Evolutionary conservation across 176 grass and related monocot genomes (phyloP), one percentile per base, ranked within the genome.

Genomic region (Poa pratensis): DNA sequence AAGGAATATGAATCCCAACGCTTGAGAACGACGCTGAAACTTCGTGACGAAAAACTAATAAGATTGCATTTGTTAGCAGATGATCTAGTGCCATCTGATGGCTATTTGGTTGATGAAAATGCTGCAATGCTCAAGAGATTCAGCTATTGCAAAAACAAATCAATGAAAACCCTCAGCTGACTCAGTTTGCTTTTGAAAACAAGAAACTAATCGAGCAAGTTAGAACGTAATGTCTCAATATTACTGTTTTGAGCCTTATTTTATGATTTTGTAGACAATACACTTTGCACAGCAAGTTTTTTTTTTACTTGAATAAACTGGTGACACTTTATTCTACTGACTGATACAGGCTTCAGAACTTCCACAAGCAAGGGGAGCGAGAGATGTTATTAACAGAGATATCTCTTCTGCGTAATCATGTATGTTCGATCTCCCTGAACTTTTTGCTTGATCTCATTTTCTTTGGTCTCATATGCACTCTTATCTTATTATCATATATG

Each of bases 141-240:
- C 62, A 93, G 27, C 59, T 96, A 24, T 69, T 96, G 85, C 81
- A 86, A 64, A 82, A 91, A 69, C 86, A 88, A 79, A 75, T 90
- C 63, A 88, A 91, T 50, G 92, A 78, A 51, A 93, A 93, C 73
- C 87, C 94, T 85, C 85, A 91, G 82, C 65, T 93, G 75, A 86
- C 80, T 80, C 86, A 96, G 69, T 96, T 96, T 80, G 94, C 91
- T 83, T 89, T 96, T 70, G 91, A 96, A 92, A 96, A 96, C 79
- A 91, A 87, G 89, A 88, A 84, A 88, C 35, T 96, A 49, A 88
- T 96, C 60, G 85, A 96, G 74, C 89, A 96, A 82, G 81, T 96
- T 93, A 91, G 83, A 75, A 87, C 74, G 94, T 96, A 96, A 80
- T 66, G 19, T 69, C 32, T 76, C 73, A 82, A 40, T 85, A 20